These are phyloP conservation scores for Viola pubescens DNA, from an alignment of 441 rosid genomes.

Conservation along the genomic window DNA sequence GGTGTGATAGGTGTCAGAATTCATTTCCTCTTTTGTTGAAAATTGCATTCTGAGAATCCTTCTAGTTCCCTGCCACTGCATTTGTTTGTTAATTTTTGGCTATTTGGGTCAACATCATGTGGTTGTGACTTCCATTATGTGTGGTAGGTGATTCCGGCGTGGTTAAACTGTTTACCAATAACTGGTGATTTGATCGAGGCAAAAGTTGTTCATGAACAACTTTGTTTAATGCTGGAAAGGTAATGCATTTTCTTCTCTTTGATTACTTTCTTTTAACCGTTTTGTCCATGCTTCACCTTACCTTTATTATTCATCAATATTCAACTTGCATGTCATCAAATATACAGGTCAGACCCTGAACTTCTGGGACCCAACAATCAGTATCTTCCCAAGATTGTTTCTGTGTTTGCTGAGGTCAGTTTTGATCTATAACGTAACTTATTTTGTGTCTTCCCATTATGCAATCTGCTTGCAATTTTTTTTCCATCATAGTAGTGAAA, in stretches of 20 bases:
- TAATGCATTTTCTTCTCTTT: slow-evolving; percentile 12
- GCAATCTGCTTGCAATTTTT: background rate
- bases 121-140: background rate
- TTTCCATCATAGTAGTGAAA: no score
- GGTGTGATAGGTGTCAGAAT: no score
- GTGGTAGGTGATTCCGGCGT: slow-evolving; percentile 84
- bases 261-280: background rate
- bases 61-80: background rate
- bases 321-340: slow-evolving; percentile 8
- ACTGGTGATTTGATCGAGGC: slow-evolving; percentile 95
- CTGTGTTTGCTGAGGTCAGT: slow-evolving; percentile 93
- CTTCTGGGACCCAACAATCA: slow-evolving; percentile 87
- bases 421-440: background rate
- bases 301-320: background rate
- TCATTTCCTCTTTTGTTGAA: no score
- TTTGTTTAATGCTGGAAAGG: slow-evolving; percentile 98
- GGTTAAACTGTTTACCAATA: slow-evolving; percentile 95
- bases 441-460: background rate
- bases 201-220: slow-evolving; percentile 93
- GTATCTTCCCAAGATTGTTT: slow-evolving; percentile 75
- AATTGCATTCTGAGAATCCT: no score
- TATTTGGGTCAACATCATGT: background rate
- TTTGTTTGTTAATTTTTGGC: background rate
- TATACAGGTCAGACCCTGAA: slow-evolving; percentile 76
- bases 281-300: background rate